Conservation (phyloP, 306 rosid species). For the Dryas alaskensis region DNA sequence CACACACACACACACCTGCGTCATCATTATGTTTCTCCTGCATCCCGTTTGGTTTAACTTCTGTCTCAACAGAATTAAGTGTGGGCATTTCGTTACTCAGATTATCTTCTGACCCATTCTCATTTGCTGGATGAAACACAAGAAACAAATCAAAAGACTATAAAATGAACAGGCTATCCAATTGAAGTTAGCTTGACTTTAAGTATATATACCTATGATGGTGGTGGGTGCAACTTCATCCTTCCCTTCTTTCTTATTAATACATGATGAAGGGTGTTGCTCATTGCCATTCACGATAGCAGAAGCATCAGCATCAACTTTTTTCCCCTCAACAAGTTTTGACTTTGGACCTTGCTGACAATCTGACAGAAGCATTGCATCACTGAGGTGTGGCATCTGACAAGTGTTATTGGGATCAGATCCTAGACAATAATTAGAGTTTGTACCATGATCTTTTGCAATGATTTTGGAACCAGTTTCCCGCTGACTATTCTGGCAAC, state of each 20-base stretch:
- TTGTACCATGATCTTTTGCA: slow-evolving; percentile 29
- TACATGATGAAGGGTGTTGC: slow-evolving; percentile 32
- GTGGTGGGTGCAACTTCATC: slow-evolving; percentile 32
- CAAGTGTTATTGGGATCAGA: slow-evolving; percentile 33
- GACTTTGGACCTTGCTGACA: slow-evolving; percentile 41
- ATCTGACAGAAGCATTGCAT: slow-evolving; percentile 36
- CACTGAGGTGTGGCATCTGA: slow-evolving; percentile 22
- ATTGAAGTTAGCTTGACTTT: slow-evolving; percentile 25
- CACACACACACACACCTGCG: slow-evolving; percentile 31
- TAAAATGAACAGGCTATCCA: neutral
- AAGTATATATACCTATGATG: slow-evolving; percentile 55
- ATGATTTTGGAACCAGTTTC: slow-evolving; percentile 40
- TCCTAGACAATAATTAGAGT: slow-evolving; percentile 24
- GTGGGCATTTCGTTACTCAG: slow-evolving; percentile 28
- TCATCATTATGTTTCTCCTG: slow-evolving; percentile 37
- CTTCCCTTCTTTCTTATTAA: slow-evolving; percentile 46
- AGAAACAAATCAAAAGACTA: neutral
- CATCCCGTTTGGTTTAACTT: slow-evolving; percentile 30
- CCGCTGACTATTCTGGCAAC: slow-evolving; percentile 44
- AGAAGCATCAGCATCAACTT: slow-evolving; percentile 41
- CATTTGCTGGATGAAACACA: slow-evolving; percentile 44
- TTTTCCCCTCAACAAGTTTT: slow-evolving; percentile 41
- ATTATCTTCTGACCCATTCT: slow-evolving; percentile 41
- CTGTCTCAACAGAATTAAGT: slow-evolving; percentile 22
- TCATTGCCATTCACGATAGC: slow-evolving; percentile 29